Evolutionary conservation across 169 alveolate species (phyloP).

Genomic region (Cryptosporidium andersoni): DNA sequence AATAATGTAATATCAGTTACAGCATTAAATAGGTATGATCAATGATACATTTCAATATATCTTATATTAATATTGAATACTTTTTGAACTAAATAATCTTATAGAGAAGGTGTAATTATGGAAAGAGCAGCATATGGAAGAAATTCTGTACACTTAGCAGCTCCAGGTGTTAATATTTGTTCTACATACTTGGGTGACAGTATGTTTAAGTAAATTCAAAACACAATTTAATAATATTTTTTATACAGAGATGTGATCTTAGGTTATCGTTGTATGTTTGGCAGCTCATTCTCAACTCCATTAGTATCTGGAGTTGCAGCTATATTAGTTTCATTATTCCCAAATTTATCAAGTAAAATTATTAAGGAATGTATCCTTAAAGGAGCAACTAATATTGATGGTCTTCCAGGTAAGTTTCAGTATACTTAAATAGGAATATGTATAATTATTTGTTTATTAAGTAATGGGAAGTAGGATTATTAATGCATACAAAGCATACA

Average conservation of each 20-base stretch:
- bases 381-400: slow-evolving; percentile 62
- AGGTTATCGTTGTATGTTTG: slow-evolving; percentile 74
- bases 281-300: slow-evolving; percentile 80
- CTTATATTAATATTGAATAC: not conserved
- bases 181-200: slow-evolving; percentile 55
- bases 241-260: not conserved
- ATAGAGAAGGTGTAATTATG: slow-evolving; percentile 56
- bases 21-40: slow-evolving; percentile 50
- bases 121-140: slow-evolving; percentile 69
- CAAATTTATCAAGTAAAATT: slow-evolving; percentile 72
- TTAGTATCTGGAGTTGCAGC: slow-evolving; percentile 79
- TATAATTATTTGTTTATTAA: not conserved
- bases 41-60: not conserved
- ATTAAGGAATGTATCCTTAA: slow-evolving; percentile 74
- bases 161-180: slow-evolving; percentile 69
- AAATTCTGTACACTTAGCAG: slow-evolving; percentile 56
- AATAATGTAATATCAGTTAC: slow-evolving; percentile 55
- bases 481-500: slow-evolving; percentile 10
- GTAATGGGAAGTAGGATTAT: slow-evolving; percentile 50
- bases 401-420: slow-evolving; percentile 67
- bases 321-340: slow-evolving; percentile 74
- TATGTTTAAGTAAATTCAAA: slow-evolving; percentile 6
- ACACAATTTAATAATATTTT: not conserved
- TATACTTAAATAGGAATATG: not conserved
- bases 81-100: not conserved